These are phyloP conservation scores for Haematococcus sp. DNA, from an alignment of 139 green algal species.

Conservation along the genomic window DNA sequence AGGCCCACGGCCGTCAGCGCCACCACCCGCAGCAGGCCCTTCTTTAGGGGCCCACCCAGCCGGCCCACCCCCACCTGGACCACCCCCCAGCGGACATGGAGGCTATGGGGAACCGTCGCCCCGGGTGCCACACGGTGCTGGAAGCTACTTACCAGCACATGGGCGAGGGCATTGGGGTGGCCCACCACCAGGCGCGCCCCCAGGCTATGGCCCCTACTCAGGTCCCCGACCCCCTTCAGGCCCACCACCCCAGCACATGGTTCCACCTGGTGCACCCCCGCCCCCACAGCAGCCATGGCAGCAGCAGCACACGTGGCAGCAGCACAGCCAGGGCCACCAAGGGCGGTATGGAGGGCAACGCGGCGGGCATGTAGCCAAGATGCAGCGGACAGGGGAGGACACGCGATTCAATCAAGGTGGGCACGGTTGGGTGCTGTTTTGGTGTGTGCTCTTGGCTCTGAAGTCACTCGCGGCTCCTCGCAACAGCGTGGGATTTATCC, in stretches of 20 bases:
- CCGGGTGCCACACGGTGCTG: no score
- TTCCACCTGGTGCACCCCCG: not conserved
- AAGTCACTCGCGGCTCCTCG: no score
- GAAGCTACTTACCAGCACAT: no score
- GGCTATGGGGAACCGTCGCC: no score
- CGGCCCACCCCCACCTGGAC: not conserved
- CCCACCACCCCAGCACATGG: not conserved
- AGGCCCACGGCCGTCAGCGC: not conserved
- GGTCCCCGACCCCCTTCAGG: not conserved
- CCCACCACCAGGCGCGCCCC: no score
- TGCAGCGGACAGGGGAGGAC: not conserved
- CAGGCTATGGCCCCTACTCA: no score
- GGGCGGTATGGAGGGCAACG: not conserved
- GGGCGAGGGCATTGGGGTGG: no score
- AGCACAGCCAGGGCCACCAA: conserved; percentile 18
- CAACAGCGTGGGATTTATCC: no score
- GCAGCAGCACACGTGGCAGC: not conserved
- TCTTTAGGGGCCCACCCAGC: not conserved
- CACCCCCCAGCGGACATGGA: no score
- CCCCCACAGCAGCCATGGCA: not conserved
- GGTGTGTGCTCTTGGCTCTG: no score
- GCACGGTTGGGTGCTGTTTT: not conserved
- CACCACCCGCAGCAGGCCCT: not conserved
- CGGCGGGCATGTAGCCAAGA: not conserved
- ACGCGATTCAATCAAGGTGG: not conserved